Evolutionary conservation across 2,329 filamentous ascomycete species (phyloP), one percentile per base, ranked within the genome.

Genomic region (Acephala macrosclerotiorum): DNA sequence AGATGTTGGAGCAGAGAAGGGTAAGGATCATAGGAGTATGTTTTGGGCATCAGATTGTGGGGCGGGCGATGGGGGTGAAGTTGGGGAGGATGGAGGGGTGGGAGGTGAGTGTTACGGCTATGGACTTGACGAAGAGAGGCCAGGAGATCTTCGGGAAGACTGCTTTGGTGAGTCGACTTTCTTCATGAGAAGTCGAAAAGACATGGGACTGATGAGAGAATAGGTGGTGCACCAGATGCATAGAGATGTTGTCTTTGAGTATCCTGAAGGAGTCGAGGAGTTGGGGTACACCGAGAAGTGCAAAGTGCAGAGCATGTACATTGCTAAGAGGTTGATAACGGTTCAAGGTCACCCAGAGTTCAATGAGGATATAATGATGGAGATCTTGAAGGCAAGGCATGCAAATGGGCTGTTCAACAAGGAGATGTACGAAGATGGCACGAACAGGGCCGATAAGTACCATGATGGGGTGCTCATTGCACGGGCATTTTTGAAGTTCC

Each of bases 301-400:
- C 79, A 80, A 83, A 11, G 88, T 93, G n/a, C 93, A 97, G 77
- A 91, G 89, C 67, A 93, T 96, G 86, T 91, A 96, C 75, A 78
- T 83, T 22, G 86, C 89, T 9, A 81, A 84, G 49, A 84, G 84
- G 40, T 81, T 92, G 66, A 89, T 96, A 67, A 89, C 92, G 0
- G 87, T 97, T 1, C 93, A 97, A 80, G 93, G 93, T 6, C 93
- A 97, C 77, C 94, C 93, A 0, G 94, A 97, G 77, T 96, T 95
- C 76, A 91, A 84, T 3, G 83, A 84, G 66, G 84, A 88, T 18
- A 94, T 96, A 70, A 86, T 94, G 72, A 81, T 80, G 20, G 89
- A 93, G 76, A 79, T 96, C 42, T 78, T 95, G 62, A 82, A 85
- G 66, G 80, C 84, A 66, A 84, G 94, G 64, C 87, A 91, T 74